Base-by-base conservation (phyloP, 2,329 filamentous ascomycete species). In the Pseudomassariella vexata region DNA sequence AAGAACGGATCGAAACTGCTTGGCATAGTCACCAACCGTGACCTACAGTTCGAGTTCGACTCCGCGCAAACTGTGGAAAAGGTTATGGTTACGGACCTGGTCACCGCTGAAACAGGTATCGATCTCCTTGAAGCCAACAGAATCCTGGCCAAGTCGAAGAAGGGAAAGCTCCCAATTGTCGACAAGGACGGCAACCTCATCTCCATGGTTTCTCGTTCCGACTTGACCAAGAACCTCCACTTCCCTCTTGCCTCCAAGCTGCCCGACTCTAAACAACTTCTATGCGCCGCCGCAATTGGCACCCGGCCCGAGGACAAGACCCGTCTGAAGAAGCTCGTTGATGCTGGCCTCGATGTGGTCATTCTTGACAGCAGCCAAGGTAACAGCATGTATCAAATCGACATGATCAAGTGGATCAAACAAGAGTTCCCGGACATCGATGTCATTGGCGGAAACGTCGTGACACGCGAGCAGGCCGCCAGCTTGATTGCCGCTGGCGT, bases 401-500 rank as follows among this genome's bases (percentile, higher is more conserved):
- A 95, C 40, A 98, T 98, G 92, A 79, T 98, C 70, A 88, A 89
- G 66, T 96, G 82, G 73, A 75, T 92, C 68, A 98, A 98, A 75
- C 60, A 81, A 47, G 85, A 81, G 49, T 90, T 81, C 69, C 87
- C 90, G 19, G 67, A 71, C 30, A 73, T 98, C 42, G 89, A 98
- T 49, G 92, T 98, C 57, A 95, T 98, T 56, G 94, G 85, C 56
- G 92, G 92, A 67, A 98, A 98, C 66, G 92, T 98, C 47, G 92
- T 98, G 51, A 98, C 92, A 36, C 82, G 90, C 34, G 90, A 96
- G 60, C 92, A 98, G 70, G 92, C 92, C 46, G 92, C 94, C 32
- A 69, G 76, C 41, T 70, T 98, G 47, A 96, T 98, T 53, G 86
- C 85, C 40, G 92, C 90, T 46, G 92, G 92, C 57, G 90, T 86